A percentile compares a stretch with the other conserved stretches of the same genome.
Conservation (phyloP, 108 stramenopile species). For the Nitzschia sp. region DNA sequence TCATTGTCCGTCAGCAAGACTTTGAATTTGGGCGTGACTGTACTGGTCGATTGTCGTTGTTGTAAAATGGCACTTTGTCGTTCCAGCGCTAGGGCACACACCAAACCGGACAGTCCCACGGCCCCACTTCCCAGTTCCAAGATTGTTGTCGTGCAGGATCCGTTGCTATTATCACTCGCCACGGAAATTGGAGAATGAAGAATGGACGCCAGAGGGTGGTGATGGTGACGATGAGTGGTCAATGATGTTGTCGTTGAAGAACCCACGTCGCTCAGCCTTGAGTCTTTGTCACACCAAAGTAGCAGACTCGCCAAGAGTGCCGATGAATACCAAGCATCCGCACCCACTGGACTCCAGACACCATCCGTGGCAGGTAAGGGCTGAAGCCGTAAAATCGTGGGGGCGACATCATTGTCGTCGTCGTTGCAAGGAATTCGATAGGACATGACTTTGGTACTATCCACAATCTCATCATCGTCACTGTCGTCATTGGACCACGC, state of each 20-base stretch:
- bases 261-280: too few species aligned
- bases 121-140: conserved; percentile 62
- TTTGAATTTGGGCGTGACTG: background rate
- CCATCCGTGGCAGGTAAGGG: conserved; percentile 37
- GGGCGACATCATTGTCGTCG: conserved; percentile 2
- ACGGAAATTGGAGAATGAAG: background rate
- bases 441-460: background rate
- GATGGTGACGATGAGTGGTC: background rate
- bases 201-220: background rate
- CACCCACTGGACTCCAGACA: conserved; percentile 54
- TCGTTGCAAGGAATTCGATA: background rate
- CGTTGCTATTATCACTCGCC: background rate
- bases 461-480: background rate
- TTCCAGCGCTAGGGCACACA: conserved; percentile 24
- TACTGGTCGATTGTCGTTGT: background rate
- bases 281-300: background rate
- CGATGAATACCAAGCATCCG: conserved; percentile 54
- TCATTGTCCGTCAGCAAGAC: conserved; percentile 49
- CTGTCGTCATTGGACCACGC: background rate
- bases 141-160: background rate
- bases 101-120: conserved; percentile 44
- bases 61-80: background rate
- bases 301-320: conserved; percentile 36
- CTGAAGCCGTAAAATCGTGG: conserved; percentile 23
- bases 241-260: too few species aligned